Evolutionary conservation across 768 basidiomycete species (phyloP).

Genomic region (Fomitopsis serialis): DNA sequence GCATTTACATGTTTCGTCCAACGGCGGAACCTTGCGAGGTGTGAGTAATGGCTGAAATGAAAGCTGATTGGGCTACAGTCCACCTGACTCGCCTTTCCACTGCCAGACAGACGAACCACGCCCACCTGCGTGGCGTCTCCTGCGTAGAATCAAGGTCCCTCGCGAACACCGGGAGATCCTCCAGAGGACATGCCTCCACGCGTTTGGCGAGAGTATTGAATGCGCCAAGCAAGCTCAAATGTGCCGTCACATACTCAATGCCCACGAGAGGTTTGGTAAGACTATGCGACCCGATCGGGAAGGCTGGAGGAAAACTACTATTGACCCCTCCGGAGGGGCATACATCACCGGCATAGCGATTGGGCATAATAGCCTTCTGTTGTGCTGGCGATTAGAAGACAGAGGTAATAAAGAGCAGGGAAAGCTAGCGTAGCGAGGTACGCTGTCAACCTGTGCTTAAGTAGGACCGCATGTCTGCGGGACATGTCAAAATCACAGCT

Average conservation of each 20-base stretch:
- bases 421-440: no score
- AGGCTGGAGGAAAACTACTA: not conserved
- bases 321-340: no score
- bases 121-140: constrained; percentile 27
- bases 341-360: no score
- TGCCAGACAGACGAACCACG: constrained; percentile 35
- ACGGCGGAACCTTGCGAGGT: constrained; percentile 34
- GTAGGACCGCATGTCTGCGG: no score
- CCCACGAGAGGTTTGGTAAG: constrained; percentile 21
- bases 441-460: no score
- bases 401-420: no score
- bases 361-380: no score
- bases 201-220: constrained; percentile 25
- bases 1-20: constrained; percentile 22
- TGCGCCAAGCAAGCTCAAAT: constrained; percentile 28
- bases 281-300: not conserved
- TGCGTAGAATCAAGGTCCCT: constrained; percentile 20
- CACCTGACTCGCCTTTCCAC: constrained; percentile 32
- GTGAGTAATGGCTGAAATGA: no score
- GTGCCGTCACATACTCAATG: constrained; percentile 26
- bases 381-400: no score
- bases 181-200: constrained; percentile 25
- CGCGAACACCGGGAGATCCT: constrained; percentile 21
- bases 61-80: no score
- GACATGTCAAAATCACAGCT: no score